Evolutionary conservation across 1,284 basidiomycete genomes (phyloP), one percentile per base, ranked within the genome.

Genomic region (Blastosporella zonata): DNA sequence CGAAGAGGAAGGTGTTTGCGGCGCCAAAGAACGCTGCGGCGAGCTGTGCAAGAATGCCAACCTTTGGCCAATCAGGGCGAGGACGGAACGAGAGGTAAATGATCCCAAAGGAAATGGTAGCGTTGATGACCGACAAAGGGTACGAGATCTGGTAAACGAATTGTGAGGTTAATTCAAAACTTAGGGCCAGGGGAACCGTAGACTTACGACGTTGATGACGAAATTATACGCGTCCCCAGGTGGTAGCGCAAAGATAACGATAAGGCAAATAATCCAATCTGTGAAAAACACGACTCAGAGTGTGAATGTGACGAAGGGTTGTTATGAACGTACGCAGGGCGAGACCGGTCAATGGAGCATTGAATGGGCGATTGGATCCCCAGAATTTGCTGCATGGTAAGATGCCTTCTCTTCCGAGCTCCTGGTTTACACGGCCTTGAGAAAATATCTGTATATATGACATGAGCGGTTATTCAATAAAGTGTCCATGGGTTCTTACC

Each of bases 381-480:
- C 65, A 71, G 31, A 72, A 53, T 23, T 63, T 62, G 52, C 65
- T 66, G 50, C 66, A 68, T 1, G 67, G 68, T 1, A 72, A 57
- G 34, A 70, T 61, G 10, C 69, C 70, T 56, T 71, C 67, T 21
- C 64, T 57, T 15, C 67, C 71, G 1, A 72, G 59, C 40, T 68
- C 69, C 46, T 73, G 69, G 28, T 67, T 68, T 5, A 71, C 65
- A 20, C 67, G 62, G 13, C 67, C 68, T 58, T 70, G 67, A 1
- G 64, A 62, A 55, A 67, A 69, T 7, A 62, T 59, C 62, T 65
- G 28, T 0, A 43, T 29, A 8, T 10, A 2, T 7, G n/a, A 12
- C 6, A 18, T 31, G 1, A 31, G 7, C 9, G 13, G 22, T 33
- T 15, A 31, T 10, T 28, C 8, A 37, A 36, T 17, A 8, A 12